These are phyloP conservation scores for Starmerella ratchasimensis DNA, from an alignment of 805 yeast species.

Conservation along the genomic window DNA sequence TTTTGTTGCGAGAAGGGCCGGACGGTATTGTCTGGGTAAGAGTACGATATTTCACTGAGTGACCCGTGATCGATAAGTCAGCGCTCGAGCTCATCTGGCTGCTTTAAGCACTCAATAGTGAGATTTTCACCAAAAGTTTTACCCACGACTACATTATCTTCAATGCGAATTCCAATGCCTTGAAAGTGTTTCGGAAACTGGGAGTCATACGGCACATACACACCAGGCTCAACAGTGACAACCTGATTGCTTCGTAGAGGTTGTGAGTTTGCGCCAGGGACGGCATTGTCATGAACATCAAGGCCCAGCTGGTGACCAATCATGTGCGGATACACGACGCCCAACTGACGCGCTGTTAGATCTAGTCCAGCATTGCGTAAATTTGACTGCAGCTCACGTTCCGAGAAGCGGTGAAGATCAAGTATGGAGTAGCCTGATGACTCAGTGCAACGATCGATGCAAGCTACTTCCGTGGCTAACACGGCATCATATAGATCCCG, in stretches of 20 bases:
- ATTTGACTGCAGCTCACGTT: slow-evolving; percentile 44
- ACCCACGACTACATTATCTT: slow-evolving; percentile 85
- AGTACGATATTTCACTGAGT: no score
- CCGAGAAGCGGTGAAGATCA: slow-evolving; percentile 63
- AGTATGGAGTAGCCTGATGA: slow-evolving; percentile 42
- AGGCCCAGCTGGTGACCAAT: slow-evolving; percentile 92
- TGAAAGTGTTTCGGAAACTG: slow-evolving; percentile 66
- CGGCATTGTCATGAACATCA: slow-evolving; percentile 41
- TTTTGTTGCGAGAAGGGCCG: no score
- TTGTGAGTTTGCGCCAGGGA: slow-evolving; percentile 24
- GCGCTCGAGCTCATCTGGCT: slow-evolving; percentile 38
- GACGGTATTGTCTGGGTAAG: no score
- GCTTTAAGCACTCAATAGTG: slow-evolving; percentile 77
- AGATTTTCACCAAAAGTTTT: slow-evolving; percentile 41
- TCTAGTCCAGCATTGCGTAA: slow-evolving; percentile 60
- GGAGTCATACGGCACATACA: slow-evolving; percentile 66
- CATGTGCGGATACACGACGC: slow-evolving; percentile 71
- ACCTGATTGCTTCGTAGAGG: slow-evolving; percentile 57
- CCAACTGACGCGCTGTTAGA: slow-evolving; percentile 20
- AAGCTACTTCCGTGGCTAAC: slow-evolving; percentile 61
- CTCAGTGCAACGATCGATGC: slow-evolving; percentile 58
- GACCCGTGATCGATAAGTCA: no score
- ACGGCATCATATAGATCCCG: slow-evolving; percentile 81
- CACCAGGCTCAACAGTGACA: slow-evolving; percentile 89
- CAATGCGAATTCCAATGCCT: slow-evolving; percentile 87